These are phyloP conservation scores for Globisporangium apiculatum DNA, from an alignment of 352 stramenopile genomes.

Conservation along the genomic window DNA sequence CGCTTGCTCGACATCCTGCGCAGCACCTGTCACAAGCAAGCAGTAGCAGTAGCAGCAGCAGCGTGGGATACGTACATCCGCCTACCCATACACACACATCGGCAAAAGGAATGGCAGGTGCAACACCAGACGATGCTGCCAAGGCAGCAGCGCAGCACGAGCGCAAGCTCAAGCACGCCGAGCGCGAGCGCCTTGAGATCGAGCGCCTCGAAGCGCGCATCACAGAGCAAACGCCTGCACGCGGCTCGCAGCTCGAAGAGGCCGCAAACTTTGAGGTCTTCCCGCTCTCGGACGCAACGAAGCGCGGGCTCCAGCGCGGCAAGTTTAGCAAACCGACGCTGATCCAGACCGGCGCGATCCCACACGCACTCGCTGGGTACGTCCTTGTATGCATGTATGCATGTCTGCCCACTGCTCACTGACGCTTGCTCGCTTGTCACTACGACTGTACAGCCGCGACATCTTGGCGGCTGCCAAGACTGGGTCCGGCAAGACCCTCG, in stretches of 20 bases:
- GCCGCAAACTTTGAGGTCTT: conserved; percentile 80
- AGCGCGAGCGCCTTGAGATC: conserved; percentile 67
- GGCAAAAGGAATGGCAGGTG: neutral
- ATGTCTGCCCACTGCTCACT: too few relatives aligned
- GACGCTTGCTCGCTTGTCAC: neutral
- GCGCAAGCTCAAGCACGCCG: conserved; percentile 62
- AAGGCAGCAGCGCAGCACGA: conserved; percentile 8
- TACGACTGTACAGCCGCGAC: conserved; percentile 45
- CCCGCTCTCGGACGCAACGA: conserved; percentile 74
- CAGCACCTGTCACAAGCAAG: too few relatives aligned
- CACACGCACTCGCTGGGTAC: conserved; percentile 71
- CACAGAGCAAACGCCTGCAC: conserved; percentile 59
- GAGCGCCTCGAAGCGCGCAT: conserved; percentile 58
- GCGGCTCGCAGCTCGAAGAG: conserved; percentile 70
- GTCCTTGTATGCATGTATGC: conserved; percentile 2
- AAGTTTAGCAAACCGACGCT: conserved; percentile 84
- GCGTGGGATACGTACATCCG: too few relatives aligned
- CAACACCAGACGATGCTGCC: neutral
- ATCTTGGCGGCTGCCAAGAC: conserved; percentile 92
- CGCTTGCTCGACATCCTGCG: neutral
- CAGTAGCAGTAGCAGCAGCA: too few relatives aligned
- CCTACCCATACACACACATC: neutral
- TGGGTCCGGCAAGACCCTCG: conserved; percentile 92
- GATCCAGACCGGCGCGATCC: conserved; percentile 86
- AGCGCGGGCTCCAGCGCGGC: conserved; percentile 60